phyloP scores from a whole-genome alignment of 768 basidiomycete species.

The Pholiota microspora region DNA sequence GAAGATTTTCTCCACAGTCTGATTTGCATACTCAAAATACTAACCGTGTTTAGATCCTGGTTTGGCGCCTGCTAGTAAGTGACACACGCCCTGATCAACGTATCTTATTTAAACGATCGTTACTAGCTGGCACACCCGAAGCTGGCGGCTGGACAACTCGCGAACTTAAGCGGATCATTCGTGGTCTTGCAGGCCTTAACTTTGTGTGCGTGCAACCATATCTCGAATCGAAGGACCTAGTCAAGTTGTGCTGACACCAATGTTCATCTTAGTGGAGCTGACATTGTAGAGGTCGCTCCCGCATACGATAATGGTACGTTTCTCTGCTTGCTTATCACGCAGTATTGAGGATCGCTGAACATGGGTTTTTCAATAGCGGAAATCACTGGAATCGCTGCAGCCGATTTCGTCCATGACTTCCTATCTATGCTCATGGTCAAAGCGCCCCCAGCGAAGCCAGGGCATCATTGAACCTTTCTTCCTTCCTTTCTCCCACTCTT shows the following conservation, averaged over 20 bases:
- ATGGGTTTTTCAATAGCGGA: conserved; percentile 42
- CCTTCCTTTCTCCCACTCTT: not conserved
- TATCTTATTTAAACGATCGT: not conserved
- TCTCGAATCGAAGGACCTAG: not conserved
- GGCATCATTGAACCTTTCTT: conserved; percentile 9
- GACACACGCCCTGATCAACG: not conserved
- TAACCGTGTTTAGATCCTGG: conserved; percentile 54
- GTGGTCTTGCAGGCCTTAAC: conserved; percentile 77
- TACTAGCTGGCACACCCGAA: conserved; percentile 78
- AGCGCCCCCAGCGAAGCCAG: conserved; percentile 27
- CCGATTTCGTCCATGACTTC: conserved; percentile 68
- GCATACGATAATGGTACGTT: conserved; percentile 65
- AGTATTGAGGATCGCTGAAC: not conserved
- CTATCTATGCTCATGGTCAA: conserved; percentile 55
- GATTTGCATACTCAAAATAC: not conserved
- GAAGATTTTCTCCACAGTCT: conserved; percentile 11
- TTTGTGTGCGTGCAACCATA: conserved; percentile 60
- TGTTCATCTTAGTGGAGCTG: conserved; percentile 49
- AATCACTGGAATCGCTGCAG: conserved; percentile 66
- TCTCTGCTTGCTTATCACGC: not conserved
- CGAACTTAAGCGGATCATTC: conserved; percentile 77
- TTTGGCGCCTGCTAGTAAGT: conserved; percentile 75
- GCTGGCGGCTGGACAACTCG: conserved; percentile 83
- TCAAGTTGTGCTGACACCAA: not conserved
- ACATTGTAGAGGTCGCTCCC: conserved; percentile 73